Percentiles rank a stretch among this genome's conserved stretches.
Evolutionary conservation across 441 rosid species (phyloP).

Genomic region (Gossypium schwendimanii): DNA sequence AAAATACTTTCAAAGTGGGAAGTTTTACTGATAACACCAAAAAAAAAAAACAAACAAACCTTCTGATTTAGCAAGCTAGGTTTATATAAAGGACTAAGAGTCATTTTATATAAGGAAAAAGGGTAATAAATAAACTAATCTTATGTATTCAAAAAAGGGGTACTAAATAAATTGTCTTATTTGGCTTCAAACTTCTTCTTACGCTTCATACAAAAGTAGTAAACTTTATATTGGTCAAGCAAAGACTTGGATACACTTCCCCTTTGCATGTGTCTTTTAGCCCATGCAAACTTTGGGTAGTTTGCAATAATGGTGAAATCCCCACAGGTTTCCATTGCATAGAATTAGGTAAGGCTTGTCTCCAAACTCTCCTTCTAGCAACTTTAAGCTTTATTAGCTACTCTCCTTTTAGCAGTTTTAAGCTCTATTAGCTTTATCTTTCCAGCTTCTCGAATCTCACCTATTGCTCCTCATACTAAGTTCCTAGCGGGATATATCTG

Average conservation of each 20-base stretch:
- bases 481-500: not conserved
- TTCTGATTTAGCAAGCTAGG: no score
- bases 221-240: conserved; percentile 6
- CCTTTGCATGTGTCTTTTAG: conserved; percentile 11
- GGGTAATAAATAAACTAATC: no score
- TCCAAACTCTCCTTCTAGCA: conserved; percentile 8
- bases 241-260: conserved; percentile 7
- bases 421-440: not conserved
- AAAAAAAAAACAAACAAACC: no score
- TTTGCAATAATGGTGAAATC: not conserved
- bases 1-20: no score
- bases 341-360: conserved; percentile 6
- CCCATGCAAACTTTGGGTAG: conserved; percentile 6
- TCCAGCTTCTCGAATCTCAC: not conserved
- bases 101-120: no score
- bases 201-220: not conserved
- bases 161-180: not conserved
- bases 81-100: no score
- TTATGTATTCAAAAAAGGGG: no score
- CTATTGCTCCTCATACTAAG: not conserved
- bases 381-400: no score
- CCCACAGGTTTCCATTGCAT: not conserved
- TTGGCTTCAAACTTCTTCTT: not conserved
- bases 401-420: not conserved
- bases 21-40: no score